Conservation (phyloP, 2,329 filamentous ascomycete species). For the Coniochaeta ligniaria region DNA sequence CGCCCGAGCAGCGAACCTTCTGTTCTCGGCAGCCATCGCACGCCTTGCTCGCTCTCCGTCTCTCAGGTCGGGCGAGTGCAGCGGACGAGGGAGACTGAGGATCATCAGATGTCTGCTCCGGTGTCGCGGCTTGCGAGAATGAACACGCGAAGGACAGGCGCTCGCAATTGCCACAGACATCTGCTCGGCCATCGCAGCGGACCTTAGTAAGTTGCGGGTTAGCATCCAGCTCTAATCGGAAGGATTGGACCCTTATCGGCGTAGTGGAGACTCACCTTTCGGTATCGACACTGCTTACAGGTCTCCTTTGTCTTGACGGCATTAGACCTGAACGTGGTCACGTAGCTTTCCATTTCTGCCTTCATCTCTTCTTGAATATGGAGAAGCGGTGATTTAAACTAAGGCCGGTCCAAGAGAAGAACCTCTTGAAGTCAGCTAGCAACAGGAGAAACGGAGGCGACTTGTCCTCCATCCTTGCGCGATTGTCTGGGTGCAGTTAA, state of each 20-base stretch:
- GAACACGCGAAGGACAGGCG: constrained; percentile 26
- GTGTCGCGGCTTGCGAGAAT: constrained; percentile 18
- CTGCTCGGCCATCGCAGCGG: constrained; percentile 22
- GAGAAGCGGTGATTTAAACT: not conserved
- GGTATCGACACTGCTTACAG: constrained; percentile 16
- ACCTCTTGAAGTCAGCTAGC: not conserved
- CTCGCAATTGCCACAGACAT: constrained; percentile 23
- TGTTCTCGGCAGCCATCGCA: constrained; percentile 20
- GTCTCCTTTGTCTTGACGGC: constrained; percentile 10
- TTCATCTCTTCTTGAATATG: not conserved
- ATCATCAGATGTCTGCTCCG: constrained; percentile 13
- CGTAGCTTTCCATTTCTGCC: constrained; percentile 3
- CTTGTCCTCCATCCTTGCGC: constrained; percentile 1
- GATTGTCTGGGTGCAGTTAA: not conserved
- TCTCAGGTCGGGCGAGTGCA: constrained; percentile 9
- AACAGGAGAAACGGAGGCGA: not conserved
- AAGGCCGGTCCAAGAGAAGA: not conserved
- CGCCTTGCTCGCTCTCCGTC: constrained; percentile 11
- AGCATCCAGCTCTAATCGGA: not conserved
- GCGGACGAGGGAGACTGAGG: constrained; percentile 17
- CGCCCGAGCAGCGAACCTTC: constrained; percentile 16
- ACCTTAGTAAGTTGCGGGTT: constrained; percentile 7
- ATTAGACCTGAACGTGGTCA: constrained; percentile 11
- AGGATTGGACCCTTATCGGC: not conserved
- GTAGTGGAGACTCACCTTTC: constrained; percentile 8